These are phyloP conservation scores for Astrothelium macrocarpum DNA, from an alignment of 495 filamentous ascomycete genomes.

Conservation along the genomic window DNA sequence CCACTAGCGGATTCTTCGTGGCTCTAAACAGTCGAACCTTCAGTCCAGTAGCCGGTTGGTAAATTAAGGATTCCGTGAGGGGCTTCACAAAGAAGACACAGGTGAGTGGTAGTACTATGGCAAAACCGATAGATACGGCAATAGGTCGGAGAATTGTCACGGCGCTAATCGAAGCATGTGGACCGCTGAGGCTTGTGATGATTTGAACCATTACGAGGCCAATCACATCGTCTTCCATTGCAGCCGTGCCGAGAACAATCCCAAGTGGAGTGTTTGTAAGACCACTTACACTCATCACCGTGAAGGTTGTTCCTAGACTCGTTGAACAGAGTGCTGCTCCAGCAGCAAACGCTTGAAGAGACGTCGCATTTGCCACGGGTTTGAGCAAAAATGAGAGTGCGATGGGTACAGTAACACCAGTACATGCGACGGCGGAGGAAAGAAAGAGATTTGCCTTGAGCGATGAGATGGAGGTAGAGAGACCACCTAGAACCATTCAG, in stretches of 20 bases:
- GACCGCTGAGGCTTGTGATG: constrained; percentile 41
- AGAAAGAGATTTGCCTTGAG: constrained; percentile 52
- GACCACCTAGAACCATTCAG: constrained; percentile 40
- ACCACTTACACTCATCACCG: constrained; percentile 51
- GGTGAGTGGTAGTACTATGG: constrained; percentile 35
- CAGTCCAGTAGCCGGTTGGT: neutral
- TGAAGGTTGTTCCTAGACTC: constrained; percentile 69
- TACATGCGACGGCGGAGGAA: constrained; percentile 50
- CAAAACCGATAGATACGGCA: constrained; percentile 50
- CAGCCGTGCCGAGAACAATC: constrained; percentile 58
- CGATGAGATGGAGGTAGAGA: constrained; percentile 52
- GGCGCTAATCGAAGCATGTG: constrained; percentile 29
- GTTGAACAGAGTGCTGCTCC: constrained; percentile 71
- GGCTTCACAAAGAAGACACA: constrained; percentile 41
- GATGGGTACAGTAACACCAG: constrained; percentile 57
- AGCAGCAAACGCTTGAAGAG: constrained; percentile 60
- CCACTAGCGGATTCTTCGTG: neutral
- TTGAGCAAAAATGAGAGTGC: constrained; percentile 55
- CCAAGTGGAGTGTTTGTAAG: constrained; percentile 55
- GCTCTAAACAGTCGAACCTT: constrained; percentile 23
- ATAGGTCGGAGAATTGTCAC: constrained; percentile 48
- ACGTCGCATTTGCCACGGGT: constrained; percentile 33
- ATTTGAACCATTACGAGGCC: constrained; percentile 70
- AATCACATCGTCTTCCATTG: constrained; percentile 76
- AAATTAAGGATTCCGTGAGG: constrained; percentile 19